Percentiles rank a stretch among this genome's conserved stretches.
These are phyloP conservation scores for Floccularia luteovirens DNA, from an alignment of 768 basidiomycete species.

Conservation along the genomic window DNA sequence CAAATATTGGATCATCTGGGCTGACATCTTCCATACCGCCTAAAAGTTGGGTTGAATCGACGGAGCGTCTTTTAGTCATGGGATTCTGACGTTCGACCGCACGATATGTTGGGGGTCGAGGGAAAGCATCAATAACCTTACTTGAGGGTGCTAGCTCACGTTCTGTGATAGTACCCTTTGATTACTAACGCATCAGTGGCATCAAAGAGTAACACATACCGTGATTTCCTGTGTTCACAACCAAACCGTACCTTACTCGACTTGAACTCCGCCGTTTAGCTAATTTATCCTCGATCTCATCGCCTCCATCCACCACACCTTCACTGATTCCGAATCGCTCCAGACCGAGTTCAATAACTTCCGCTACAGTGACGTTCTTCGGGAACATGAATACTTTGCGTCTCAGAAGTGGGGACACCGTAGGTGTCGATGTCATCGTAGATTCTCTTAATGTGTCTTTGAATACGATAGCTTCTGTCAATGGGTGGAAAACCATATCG, in stretches of 20 bases:
- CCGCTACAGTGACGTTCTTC: constrained; percentile 91
- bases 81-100: constrained; percentile 50
- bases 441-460: constrained; percentile 61
- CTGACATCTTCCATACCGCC: constrained; percentile 70
- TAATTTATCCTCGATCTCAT: constrained; percentile 93
- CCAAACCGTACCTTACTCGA: constrained; percentile 79
- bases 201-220: constrained; percentile 38
- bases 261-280: constrained; percentile 71
- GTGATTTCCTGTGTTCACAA: constrained; percentile 49
- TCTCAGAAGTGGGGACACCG: constrained; percentile 53
- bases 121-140: constrained; percentile 79
- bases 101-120: constrained; percentile 65
- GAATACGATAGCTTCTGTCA: constrained; percentile 91
- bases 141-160: constrained; percentile 72
- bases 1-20: constrained; percentile 82
- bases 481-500: constrained; percentile 89
- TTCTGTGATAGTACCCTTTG: constrained; percentile 38
- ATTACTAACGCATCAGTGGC: constrained; percentile 3
- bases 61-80: constrained; percentile 75
- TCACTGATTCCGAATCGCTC: constrained; percentile 94
- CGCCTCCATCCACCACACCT: constrained; percentile 98
- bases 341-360: constrained; percentile 88
- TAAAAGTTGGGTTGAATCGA: constrained; percentile 70
- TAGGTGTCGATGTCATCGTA: constrained; percentile 28
- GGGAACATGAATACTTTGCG: constrained; percentile 88